A percentile compares a stretch with the other conserved stretches of the same genome.
Conservation (phyloP, 495 filamentous ascomycete genomes). For the Pyrenopolyporus hunteri region DNA sequence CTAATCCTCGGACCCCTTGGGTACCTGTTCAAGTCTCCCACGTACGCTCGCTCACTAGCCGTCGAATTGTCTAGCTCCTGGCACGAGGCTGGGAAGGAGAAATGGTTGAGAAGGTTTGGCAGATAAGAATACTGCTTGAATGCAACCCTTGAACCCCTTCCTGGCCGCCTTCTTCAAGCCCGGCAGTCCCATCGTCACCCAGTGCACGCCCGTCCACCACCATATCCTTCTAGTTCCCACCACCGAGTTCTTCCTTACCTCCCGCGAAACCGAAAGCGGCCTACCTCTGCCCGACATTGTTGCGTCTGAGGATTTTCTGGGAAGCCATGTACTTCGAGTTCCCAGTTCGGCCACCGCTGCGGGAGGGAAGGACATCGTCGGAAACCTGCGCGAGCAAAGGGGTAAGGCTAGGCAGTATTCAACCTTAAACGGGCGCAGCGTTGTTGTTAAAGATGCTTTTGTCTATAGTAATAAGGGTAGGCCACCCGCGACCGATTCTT, state of each 20-base stretch:
- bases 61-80: conserved; percentile 14
- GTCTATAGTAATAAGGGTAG: conserved; percentile 96
- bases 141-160: conserved; percentile 99
- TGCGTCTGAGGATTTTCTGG: conserved; percentile 89
- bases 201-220: conserved; percentile 90
- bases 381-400: conserved; percentile 83
- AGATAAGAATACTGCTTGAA: conserved; percentile 58
- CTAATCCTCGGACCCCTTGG: conserved; percentile 3
- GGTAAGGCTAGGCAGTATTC: conserved; percentile 93
- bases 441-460: conserved; percentile 92
- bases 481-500: conserved; percentile 10
- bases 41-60: neutral
- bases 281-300: conserved; percentile 79
- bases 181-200: conserved; percentile 79
- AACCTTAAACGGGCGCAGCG: conserved; percentile 89
- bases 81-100: conserved; percentile 32
- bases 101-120: conserved; percentile 28
- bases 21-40: neutral
- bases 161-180: conserved; percentile 94
- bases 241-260: conserved; percentile 85
- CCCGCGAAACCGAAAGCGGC: conserved; percentile 87
- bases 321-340: conserved; percentile 93
- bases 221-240: conserved; percentile 95
- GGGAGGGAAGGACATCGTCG: conserved; percentile 68
- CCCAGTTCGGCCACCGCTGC: conserved; percentile 62